phyloP scores from a whole-genome alignment of 768 basidiomycete species.

The Boletellus ananas region DNA sequence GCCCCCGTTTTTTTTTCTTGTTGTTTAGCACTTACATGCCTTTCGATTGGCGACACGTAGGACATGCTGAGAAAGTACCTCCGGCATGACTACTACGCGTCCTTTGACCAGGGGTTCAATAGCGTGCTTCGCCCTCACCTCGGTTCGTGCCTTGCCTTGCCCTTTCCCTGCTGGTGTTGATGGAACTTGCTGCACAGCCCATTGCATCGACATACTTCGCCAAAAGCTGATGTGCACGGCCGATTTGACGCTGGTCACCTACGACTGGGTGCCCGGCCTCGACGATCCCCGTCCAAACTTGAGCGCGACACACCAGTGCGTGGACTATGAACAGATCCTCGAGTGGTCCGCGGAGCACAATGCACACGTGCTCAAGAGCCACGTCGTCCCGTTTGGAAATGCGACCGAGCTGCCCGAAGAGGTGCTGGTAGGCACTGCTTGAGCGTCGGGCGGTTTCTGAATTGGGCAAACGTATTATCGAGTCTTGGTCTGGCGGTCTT shows the following conservation, averaged over 20 bases:
- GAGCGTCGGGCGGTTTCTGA: no score
- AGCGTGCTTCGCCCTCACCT: background rate
- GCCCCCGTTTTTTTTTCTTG: background rate
- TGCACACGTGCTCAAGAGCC: background rate
- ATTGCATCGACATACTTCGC: conserved; percentile 1
- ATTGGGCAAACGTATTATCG: no score
- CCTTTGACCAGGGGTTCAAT: background rate
- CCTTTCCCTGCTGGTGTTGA: background rate
- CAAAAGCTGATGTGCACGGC: conserved; percentile 4
- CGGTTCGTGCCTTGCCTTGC: background rate
- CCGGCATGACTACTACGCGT: background rate
- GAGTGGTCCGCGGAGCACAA: background rate
- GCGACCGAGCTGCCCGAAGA: background rate
- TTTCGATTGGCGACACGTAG: background rate
- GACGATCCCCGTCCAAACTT: background rate
- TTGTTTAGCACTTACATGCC: no score
- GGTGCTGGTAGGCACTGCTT: no score
- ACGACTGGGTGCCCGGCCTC: background rate
- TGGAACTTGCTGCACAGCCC: background rate
- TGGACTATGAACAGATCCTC: conserved; percentile 1
- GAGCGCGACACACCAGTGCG: background rate
- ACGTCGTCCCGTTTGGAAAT: conserved; percentile 1
- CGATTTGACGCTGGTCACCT: conserved; percentile 1
- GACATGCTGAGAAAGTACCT: background rate
- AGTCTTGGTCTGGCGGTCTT: no score